A percentile compares a stretch with the other conserved stretches of the same genome.
phyloP scores from a whole-genome alignment of 2,329 filamentous ascomycete species.

The Aspergillus tanneri region DNA sequence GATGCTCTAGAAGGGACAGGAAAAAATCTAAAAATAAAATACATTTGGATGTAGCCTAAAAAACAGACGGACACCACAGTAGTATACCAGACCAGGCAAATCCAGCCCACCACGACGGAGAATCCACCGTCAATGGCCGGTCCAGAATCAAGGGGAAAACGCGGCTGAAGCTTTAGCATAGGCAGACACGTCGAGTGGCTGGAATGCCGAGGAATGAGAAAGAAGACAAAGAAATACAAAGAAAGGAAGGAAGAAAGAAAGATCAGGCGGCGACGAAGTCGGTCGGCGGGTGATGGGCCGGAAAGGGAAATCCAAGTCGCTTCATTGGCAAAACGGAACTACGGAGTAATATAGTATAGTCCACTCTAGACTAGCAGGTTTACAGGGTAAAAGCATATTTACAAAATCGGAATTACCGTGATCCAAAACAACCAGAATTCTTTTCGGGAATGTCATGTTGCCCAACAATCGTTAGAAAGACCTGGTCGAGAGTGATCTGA shows the following conservation, averaged over 20 bases:
- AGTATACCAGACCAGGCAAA: conserved; percentile 55
- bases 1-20: neutral
- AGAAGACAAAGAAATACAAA: conserved; percentile 5
- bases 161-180: conserved; percentile 32
- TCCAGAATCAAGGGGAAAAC: conserved; percentile 21
- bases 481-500: conserved; percentile 84
- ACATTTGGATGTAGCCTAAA: conserved; percentile 62
- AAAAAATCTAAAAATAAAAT: conserved; percentile 1
- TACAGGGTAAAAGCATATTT: too few species aligned
- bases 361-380: too few species aligned
- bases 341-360: too few species aligned
- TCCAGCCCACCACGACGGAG: conserved; percentile 47
- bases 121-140: conserved; percentile 26
- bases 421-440: conserved; percentile 20
- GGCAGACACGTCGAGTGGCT: conserved; percentile 17
- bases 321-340: neutral
- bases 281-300: neutral
- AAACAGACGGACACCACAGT: conserved; percentile 56
- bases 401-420: too few species aligned
- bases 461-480: conserved; percentile 82
- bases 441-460: conserved; percentile 78
- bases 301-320: neutral
- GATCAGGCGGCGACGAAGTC: neutral
- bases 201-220: neutral
- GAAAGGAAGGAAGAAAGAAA: conserved; percentile 2